Evolutionary conservation across 805 yeast genomes (phyloP), one percentile per base, ranked within the genome.

Genomic region (Wickerhamiella allomyrinae): DNA sequence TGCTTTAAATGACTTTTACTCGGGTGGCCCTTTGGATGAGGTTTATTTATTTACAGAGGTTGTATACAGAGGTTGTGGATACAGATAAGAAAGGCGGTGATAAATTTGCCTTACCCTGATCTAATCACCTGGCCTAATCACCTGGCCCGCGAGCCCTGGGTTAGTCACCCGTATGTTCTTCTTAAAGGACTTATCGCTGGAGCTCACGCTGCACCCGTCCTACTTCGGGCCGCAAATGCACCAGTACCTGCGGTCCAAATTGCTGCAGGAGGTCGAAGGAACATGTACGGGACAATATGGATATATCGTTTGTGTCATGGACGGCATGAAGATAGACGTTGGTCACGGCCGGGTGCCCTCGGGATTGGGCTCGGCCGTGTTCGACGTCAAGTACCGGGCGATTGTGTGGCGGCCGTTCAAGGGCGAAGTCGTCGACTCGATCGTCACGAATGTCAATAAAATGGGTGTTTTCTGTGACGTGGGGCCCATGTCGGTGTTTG

Each of bases 271-370:
- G 58, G 98, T 91, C 34, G 98, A 91, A 65, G 98, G 98, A 20
- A 86, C 97, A 1, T 91, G 97, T 65, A 87, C 97, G 0, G 98
- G 98, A 54, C 95, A 91, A 62, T 91, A 91, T 67, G 98, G 98
- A 11, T 91, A 91, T 61, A 91, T 91, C 51, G 79, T 91, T 44
- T 89, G 96, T 63, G 98, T 91, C 35, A 69, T 91, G 58, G 97
- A 91, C 58, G 84, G 93, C 50, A 85, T 84, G 80, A 74, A 79
- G 50, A 85, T 91, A 44, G 96, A 91, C 57, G 93, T 91, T 27
- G 98, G 95, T 38, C 79, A 85, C 53, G 98, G 98, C 15, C 70
- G 82, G 52, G 83, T 91, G 49, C 72, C 91, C 35, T 94, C 97
- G 2, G 79, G 87, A 20, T 77, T 79, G 44, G 98, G 98, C 2